Percentiles rank a stretch among this genome's conserved stretches.
Evolutionary conservation across 1,284 basidiomycete genomes (phyloP).

Genomic region (Rhodotorula sp.): DNA sequence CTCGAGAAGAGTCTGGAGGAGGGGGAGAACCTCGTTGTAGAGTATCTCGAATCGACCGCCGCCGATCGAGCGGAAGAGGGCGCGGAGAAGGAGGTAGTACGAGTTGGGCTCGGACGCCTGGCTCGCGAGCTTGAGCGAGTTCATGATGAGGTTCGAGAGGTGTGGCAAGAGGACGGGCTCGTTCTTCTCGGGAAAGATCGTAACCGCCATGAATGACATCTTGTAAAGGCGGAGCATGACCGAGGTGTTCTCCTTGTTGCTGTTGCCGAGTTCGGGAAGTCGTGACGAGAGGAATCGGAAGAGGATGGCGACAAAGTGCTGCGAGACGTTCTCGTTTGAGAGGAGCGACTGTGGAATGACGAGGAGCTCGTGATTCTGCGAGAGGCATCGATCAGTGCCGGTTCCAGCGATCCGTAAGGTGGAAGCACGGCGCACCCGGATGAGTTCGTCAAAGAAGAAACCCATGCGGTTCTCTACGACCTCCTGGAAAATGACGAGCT

Average conservation of each 20-base stretch:
- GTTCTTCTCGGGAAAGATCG: constrained; percentile 72
- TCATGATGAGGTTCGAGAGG: constrained; percentile 91
- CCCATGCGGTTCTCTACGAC: constrained; percentile 82
- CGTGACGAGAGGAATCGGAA: constrained; percentile 82
- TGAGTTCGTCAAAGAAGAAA: constrained; percentile 76
- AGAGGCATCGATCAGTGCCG: no score
- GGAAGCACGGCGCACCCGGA: constrained; percentile 51
- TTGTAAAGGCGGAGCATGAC: constrained; percentile 91
- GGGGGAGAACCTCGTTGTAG: constrained; percentile 94
- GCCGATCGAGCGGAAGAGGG: constrained; percentile 96
- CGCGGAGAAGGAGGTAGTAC: constrained; percentile 91
- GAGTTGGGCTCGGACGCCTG: constrained; percentile 87
- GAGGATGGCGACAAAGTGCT: constrained; percentile 88
- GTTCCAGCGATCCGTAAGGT: constrained; percentile 14
- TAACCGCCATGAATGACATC: constrained; percentile 91
- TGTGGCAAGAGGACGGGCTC: constrained; percentile 91
- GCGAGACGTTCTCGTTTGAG: constrained; percentile 75
- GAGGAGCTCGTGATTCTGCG: constrained; percentile 70
- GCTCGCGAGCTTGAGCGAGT: constrained; percentile 90
- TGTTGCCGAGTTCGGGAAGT: constrained; percentile 71
- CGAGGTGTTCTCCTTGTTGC: constrained; percentile 67
- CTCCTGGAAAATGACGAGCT: constrained; percentile 88
- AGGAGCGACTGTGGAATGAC: constrained; percentile 87
- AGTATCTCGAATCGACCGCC: constrained; percentile 91
- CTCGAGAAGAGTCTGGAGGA: constrained; percentile 96